Evolutionary conservation across 306 rosid species (phyloP), one percentile per base, ranked within the genome.

Genomic region (Fagus crenata): DNA sequence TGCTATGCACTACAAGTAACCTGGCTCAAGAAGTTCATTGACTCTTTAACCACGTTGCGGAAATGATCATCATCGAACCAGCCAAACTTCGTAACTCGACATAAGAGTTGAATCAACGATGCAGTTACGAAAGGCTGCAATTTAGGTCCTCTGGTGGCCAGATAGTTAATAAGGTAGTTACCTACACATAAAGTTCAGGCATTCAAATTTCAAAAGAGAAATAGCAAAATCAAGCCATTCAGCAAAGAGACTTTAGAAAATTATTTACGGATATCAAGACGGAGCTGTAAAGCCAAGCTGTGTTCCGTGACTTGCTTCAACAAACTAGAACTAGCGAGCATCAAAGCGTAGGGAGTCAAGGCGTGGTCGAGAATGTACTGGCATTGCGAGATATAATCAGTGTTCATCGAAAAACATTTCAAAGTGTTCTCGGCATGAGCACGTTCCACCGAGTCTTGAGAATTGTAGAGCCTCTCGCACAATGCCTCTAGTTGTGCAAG

Each of bases 231-330:
- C 2, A 11, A 11, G 68, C 46, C 8, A 40, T 8, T 46, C 0
- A 46, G 76, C 3, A 11, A 59, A 55, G 7, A 70, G 42, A 22
- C 7, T 3, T 55, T 65, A 53, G 76, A 5, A 65, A 28, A 42
- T 75, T 78, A 88, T 46, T 46, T 83, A 88, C 91, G 69, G 69
- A 88, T 88, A 75, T 88, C 91, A 5, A 88, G 85, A 70, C 91
- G 91, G 73, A 88, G 91, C 78, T 88, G 91, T 49, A 88, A 59
- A 18, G 91, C 89, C 12, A 88, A 84, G 81, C 86, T 88, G 61
- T 88, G 91, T 67, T 88, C 89, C 2, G 91, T 88, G 77, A 88
- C 89, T 85, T 88, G 91, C 84, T 88, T 88, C 89, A 88, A 74
- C 85, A 88, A 71, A 68, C 91, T 88, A 2, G 91, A 88, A 58